Conservation (phyloP, 2,329 filamentous ascomycete genomes). For the Microdochium bolleyi region DNA sequence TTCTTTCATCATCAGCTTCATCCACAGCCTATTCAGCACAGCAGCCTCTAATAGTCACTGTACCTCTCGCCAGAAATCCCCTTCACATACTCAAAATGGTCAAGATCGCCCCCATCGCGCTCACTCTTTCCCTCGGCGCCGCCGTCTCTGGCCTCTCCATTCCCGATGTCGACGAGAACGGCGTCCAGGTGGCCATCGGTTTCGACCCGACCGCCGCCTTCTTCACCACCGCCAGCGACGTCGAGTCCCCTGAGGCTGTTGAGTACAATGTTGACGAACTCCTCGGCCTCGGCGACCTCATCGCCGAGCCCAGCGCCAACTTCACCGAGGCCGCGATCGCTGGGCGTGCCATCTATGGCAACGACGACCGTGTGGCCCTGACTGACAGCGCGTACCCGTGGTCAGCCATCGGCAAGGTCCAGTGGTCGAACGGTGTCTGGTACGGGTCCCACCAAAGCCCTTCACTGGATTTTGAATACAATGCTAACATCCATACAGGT, state of each 20-base stretch:
- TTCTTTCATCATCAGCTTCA: no score
- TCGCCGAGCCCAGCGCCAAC: not conserved
- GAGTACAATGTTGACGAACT: not conserved
- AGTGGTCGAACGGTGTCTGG: slow-evolving; percentile 3
- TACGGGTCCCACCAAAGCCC: no score
- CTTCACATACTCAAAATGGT: not conserved
- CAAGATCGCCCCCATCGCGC: not conserved
- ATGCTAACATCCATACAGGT: not conserved
- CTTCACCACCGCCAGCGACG: not conserved
- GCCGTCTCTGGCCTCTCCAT: not conserved
- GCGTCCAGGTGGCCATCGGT: not conserved
- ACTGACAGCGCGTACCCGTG: slow-evolving; percentile 1
- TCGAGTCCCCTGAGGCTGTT: not conserved
- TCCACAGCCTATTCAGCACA: no score
- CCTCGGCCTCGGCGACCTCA: not conserved
- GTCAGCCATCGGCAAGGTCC: slow-evolving; percentile 2
- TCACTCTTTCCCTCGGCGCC: not conserved
- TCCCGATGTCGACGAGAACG: not conserved
- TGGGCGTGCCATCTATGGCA: not conserved
- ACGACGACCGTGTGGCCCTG: slow-evolving; percentile 1
- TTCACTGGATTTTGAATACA: no score
- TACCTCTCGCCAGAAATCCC: no score
- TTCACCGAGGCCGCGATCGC: not conserved
- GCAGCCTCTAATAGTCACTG: no score
- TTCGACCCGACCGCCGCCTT: not conserved